Base-by-base conservation (phyloP, 169 alveolate genomes). In the Babesia bigemina region DNA sequence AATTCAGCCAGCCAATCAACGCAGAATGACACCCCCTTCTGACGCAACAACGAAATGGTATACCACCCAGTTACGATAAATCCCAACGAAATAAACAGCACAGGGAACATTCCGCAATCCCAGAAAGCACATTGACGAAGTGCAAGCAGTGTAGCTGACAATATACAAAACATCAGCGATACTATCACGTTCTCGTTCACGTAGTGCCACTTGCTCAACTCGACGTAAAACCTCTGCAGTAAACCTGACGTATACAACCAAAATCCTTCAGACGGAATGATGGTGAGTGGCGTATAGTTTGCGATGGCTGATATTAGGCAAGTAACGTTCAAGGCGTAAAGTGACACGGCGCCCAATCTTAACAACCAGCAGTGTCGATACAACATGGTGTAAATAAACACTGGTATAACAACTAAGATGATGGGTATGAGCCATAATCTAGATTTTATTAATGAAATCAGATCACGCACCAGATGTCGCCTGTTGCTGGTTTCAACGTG, bases 251-350 rank as follows among this genome's bases (percentile, higher is more conserved):
- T 2, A 33, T 0, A 6, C 13, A 2, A 21, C 45, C 8, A 10
- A 42, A 19, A 21, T 16, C 29, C 14, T 13, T 19, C 62, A 42
- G 9, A 2, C 45, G 39, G 4, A n/a, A 0, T 11, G 9, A 16
- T 12, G 19, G 26, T 8, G 21, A 3, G 39, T 14, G n/a, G 7
- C 44, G 21, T 29, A 14, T 44, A 26, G 55, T 17, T 48, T n/a
- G 49, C 49, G 4, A 50, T 19, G 13, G 75, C 60, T 11, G 74
- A 65, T 65, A 47, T 16, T 3, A 65, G 2, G 62, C 74, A 65
- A 17, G 44, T 13, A 1, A 47, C n/a, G 26, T 50, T 45, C 8
- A 49, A 1, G n/a, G 45, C 26, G 16, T 65, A 65, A 0, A 65
- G 48, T 42, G 50, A 0, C 6, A 65, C n/a, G 19, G 74, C 0